Conservation (phyloP, 768 basidiomycete species). For the Gymnopilus dilepis region DNA sequence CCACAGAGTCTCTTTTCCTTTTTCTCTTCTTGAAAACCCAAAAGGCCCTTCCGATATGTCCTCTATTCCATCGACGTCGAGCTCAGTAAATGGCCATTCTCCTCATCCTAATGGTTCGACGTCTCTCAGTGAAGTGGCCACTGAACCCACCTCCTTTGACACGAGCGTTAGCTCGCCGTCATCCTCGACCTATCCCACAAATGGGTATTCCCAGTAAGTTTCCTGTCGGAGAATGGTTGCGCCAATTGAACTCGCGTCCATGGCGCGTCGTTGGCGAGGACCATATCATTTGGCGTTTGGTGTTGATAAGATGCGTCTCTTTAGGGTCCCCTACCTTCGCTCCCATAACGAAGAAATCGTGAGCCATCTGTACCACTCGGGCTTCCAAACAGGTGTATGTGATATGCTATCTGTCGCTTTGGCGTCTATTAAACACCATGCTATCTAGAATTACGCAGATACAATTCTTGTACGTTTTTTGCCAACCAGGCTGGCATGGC, state of each 20-base stretch:
- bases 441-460: slow-evolving; percentile 77
- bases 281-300: neutral
- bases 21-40: slow-evolving; percentile 16
- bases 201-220: slow-evolving; percentile 68
- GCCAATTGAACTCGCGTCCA: slow-evolving; percentile 2
- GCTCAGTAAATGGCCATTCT: slow-evolving; percentile 56
- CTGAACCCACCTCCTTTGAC: slow-evolving; percentile 41
- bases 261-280: slow-evolving; percentile 5
- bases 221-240: neutral
- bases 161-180: slow-evolving; percentile 41
- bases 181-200: slow-evolving; percentile 49
- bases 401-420: slow-evolving; percentile 8
- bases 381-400: slow-evolving; percentile 84
- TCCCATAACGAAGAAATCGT: slow-evolving; percentile 82
- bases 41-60: slow-evolving; percentile 32
- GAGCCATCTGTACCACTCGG: slow-evolving; percentile 77
- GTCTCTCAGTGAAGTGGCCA: slow-evolving; percentile 42
- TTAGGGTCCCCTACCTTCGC: slow-evolving; percentile 56
- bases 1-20: slow-evolving; percentile 19
- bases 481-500: slow-evolving; percentile 6
- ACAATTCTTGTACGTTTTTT: slow-evolving; percentile 67
- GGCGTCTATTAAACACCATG: slow-evolving; percentile 13
- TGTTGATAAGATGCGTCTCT: slow-evolving; percentile 15
- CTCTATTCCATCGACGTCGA: slow-evolving; percentile 45
- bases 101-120: slow-evolving; percentile 55